Base-by-base conservation (phyloP, 306 rosid genomes). In the Citrullus colocynthis region DNA sequence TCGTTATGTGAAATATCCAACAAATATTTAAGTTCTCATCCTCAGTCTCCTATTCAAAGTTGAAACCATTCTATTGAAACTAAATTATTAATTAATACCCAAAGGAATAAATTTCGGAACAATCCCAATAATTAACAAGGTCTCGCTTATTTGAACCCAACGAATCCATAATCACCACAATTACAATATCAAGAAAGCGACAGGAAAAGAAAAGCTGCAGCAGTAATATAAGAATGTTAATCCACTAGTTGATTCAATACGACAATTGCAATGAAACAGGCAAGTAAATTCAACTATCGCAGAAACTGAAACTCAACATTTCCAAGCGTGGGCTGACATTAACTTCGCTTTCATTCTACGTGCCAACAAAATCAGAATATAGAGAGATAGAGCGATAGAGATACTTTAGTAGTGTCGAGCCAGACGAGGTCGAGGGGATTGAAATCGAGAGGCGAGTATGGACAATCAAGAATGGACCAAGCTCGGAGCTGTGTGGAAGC, bases 381-480 rank as follows among this genome's bases (percentile, higher is more conserved):
- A 39, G 16, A 70, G n/a, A 52, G 24, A 39, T 0, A 34, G 57
- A 65, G 74, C 63, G 49, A 75, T 2, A 7, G 76, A 6, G 78
- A 17, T 86, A 95, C 99, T 76, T 89, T 95, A 62, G 97, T 95
- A 70, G 90, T 85, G 84, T 95, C 99, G 62, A 95, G 97, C 99
- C 99, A 95, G 72, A 95, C 99, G 92, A 95, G 93, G 87, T 95
- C 99, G 90, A 95, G 99, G 44, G 99, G 99, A 74, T 95, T 92
- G 92, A 95, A 92, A 88, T 95, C 96, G 79, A 95, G 97, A 3
- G 99, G 99, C 66, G 99, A 90, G 86, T 71, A 95, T 45, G 97
- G 97, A 74, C 99, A 95, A 85, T 95, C 97, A 17, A 95, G 96
- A 78, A 95, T 88, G 55, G 99, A 95, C 99, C 99, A 95, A 8